phyloP scores from a whole-genome alignment of 2,329 filamentous ascomycete species.

The Pseudofabraea citricarpa region DNA sequence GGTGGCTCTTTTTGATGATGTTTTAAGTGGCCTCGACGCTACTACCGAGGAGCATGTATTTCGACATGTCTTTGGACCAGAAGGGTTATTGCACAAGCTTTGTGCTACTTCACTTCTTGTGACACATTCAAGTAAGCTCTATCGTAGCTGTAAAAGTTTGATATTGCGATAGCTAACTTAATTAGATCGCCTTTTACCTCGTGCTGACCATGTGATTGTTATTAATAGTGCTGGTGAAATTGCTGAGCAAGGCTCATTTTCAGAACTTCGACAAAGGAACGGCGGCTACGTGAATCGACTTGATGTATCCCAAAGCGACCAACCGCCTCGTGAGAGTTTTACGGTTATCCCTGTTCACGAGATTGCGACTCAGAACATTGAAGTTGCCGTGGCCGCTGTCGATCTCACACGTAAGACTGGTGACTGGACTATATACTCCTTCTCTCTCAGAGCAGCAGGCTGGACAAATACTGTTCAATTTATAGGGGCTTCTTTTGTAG shows the following conservation, averaged over 20 bases:
- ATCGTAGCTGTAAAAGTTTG: background rate
- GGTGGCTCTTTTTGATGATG: slow-evolving; percentile 23
- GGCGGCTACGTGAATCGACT: slow-evolving; percentile 16
- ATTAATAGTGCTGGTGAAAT: background rate
- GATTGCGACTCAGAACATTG: too few species aligned
- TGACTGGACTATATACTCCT: slow-evolving; percentile 13
- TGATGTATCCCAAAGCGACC: slow-evolving; percentile 6
- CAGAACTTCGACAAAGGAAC: slow-evolving; percentile 6
- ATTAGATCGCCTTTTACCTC: slow-evolving; percentile 10
- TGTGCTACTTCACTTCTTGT: slow-evolving; percentile 32
- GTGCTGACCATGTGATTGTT: slow-evolving; percentile 13
- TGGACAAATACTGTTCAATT: slow-evolving; percentile 7
- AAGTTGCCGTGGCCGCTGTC: slow-evolving; percentile 3
- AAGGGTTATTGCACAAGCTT: slow-evolving; percentile 15
- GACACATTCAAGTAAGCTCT: slow-evolving; percentile 22
- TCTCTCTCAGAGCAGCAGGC: slow-evolving; percentile 14
- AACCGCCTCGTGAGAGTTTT: too few species aligned
- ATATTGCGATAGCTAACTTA: background rate
- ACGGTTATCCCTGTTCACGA: background rate
- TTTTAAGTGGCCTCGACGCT: slow-evolving; percentile 24
- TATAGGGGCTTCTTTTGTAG: slow-evolving; percentile 6
- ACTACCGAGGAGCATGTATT: slow-evolving; percentile 19
- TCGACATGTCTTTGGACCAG: slow-evolving; percentile 12
- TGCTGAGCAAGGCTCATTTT: slow-evolving; percentile 10
- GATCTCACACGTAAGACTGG: slow-evolving; percentile 13